A percentile compares a stretch with the other conserved stretches of the same genome.
Evolutionary conservation across 2,329 filamentous ascomycete genomes (phyloP).

Genomic region (Trichoderma oligosporum): DNA sequence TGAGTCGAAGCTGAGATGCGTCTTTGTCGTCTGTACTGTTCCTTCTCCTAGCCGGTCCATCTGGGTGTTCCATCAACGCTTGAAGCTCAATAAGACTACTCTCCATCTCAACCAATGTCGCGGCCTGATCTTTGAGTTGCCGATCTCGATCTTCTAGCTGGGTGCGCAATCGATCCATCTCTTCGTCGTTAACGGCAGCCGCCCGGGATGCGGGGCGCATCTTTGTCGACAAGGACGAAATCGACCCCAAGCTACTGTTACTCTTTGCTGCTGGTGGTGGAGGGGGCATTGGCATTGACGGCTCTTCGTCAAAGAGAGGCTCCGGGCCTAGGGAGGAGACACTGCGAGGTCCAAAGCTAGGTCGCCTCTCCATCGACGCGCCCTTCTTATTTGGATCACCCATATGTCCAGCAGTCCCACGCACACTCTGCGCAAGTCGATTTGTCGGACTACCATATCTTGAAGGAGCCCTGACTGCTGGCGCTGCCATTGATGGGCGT

Average conservation of each 20-base stretch:
- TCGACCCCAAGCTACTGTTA: constrained; percentile 52
- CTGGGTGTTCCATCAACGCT: constrained; percentile 60
- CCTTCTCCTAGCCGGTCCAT: constrained; percentile 40
- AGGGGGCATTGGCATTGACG: constrained; percentile 42
- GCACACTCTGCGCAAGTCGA: constrained; percentile 61
- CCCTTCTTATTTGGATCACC: constrained; percentile 59
- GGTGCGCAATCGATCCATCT: constrained; percentile 66
- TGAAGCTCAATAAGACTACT: constrained; percentile 74
- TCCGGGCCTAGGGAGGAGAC: constrained; percentile 55
- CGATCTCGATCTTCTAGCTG: constrained; percentile 80
- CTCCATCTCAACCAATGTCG: constrained; percentile 85
- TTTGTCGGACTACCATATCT: constrained; percentile 45
- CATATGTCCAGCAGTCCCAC: constrained; percentile 54
- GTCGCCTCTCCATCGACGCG: constrained; percentile 46
- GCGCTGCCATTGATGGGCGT: constrained; percentile 54
- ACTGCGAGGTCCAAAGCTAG: constrained; percentile 53
- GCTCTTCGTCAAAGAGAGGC: constrained; percentile 55
- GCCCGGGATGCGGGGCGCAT: constrained; percentile 51
- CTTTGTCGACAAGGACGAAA: constrained; percentile 53
- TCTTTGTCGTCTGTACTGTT: constrained; percentile 65
- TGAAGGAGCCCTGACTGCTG: constrained; percentile 38
- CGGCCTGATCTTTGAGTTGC: constrained; percentile 83
- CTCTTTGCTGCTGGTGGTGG: constrained; percentile 51
- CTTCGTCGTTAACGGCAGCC: constrained; percentile 59
- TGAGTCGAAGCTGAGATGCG: constrained; percentile 68